Evolutionary conservation across 352 stramenopile species (phyloP).

Genomic region (Phytophthora cajani): DNA sequence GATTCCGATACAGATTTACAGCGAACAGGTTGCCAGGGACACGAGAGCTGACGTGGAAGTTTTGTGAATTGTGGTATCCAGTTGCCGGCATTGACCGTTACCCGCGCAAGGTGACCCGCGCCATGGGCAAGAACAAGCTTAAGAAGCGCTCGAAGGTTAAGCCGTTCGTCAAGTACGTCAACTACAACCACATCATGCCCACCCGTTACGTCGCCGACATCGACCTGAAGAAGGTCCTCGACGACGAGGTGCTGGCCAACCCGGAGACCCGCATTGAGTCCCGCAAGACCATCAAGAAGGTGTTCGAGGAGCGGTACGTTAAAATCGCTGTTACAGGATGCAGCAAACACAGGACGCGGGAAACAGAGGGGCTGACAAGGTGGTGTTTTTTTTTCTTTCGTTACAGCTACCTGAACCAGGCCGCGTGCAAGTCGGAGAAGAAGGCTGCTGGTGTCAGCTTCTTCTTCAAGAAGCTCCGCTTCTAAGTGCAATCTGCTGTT

Average conservation of each 20-base stretch:
- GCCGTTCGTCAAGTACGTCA: conserved; percentile 99
- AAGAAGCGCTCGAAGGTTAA: conserved; percentile 98
- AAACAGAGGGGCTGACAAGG: conserved; percentile 18
- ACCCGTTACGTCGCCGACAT: conserved; percentile 99
- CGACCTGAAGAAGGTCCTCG: conserved; percentile 98
- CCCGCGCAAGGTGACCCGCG: conserved; percentile 97
- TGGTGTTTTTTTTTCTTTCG: conserved; percentile 5
- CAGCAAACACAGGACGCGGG: background rate
- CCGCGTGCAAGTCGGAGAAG: conserved; percentile 96
- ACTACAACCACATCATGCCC: conserved; percentile 99
- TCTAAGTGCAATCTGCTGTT: conserved; percentile 90
- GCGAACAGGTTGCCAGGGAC: background rate
- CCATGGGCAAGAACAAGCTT: conserved; percentile 98
- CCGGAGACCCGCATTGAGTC: conserved; percentile 90
- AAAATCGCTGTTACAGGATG: background rate
- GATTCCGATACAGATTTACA: background rate
- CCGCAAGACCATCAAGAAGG: conserved; percentile 99
- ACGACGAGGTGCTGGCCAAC: conserved; percentile 88
- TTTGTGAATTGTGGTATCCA: conserved; percentile 28
- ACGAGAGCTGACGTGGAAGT: background rate
- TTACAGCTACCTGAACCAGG: conserved; percentile 92
- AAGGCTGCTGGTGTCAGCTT: conserved; percentile 98
- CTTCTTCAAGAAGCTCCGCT: conserved; percentile 99
- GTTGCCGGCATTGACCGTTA: conserved; percentile 96
- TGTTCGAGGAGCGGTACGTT: conserved; percentile 97